phyloP scores from a whole-genome alignment of 208 protist species.

The Wallacemonas sp. region DNA sequence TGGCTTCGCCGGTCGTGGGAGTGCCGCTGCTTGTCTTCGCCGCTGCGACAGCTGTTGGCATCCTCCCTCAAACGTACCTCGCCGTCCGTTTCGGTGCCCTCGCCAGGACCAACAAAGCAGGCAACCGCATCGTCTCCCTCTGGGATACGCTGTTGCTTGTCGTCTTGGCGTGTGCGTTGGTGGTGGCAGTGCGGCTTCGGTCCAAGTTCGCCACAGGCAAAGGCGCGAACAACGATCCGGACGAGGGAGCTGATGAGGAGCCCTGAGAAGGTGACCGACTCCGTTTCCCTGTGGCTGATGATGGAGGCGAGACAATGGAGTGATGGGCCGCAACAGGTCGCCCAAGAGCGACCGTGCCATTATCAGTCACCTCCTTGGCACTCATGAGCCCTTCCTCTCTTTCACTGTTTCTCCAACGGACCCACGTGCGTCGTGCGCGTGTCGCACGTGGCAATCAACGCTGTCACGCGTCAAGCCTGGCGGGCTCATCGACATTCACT shows the following conservation, averaged over 20 bases:
- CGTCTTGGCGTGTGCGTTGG: conserved; percentile 35
- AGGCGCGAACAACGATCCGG: background rate
- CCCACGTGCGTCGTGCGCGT: no score
- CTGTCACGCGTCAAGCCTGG: no score
- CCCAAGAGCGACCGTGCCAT: no score
- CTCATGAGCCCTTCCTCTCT: no score
- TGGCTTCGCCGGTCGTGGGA: conserved; percentile 78
- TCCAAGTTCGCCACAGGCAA: background rate
- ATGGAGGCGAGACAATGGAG: no score
- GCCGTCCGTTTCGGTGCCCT: conserved; percentile 75
- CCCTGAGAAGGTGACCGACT: no score
- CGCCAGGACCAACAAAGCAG: conserved; percentile 18
- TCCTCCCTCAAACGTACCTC: conserved; percentile 90
- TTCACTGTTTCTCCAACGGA: background rate
- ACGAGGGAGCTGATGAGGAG: no score
- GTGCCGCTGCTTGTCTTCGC: conserved; percentile 73
- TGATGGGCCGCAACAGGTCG: no score
- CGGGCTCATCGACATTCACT: no score
- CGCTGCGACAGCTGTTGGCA: conserved; percentile 80
- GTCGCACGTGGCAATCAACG: no score
- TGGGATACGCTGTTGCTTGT: conserved; percentile 73
- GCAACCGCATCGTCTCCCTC: conserved; percentile 45
- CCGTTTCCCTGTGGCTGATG: no score
- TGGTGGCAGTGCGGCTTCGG: conserved; percentile 29
- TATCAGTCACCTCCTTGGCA: no score